Percentiles rank a stretch among this genome's conserved stretches.
Evolutionary conservation across 1,139 yeast genomes (phyloP).

Genomic region (Wickerhamomyces sp.): DNA sequence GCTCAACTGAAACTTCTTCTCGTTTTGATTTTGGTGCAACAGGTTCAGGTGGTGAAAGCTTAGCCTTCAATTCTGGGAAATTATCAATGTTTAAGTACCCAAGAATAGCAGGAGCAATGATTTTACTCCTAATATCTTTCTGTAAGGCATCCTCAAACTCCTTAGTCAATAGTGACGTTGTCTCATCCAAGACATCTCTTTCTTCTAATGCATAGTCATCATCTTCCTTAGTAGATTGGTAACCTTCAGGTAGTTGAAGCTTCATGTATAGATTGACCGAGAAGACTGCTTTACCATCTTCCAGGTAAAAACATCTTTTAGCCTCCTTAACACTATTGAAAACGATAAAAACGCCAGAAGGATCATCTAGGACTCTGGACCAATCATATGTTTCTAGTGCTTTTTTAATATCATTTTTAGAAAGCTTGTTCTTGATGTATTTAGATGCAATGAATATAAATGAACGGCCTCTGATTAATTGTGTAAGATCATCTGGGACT

Average conservation of each 20-base stretch:
- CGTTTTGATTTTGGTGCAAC: conserved; percentile 29
- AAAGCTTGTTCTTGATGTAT: conserved; percentile 47
- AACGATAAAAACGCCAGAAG: conserved; percentile 64
- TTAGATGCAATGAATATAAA: conserved; percentile 52
- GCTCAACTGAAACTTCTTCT: conserved; percentile 13
- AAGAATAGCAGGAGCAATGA: conserved; percentile 67
- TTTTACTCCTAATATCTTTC: conserved; percentile 71
- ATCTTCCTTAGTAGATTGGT: conserved; percentile 3
- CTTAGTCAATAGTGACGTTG: conserved; percentile 52
- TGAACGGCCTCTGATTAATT: conserved; percentile 49
- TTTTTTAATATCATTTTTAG: conserved; percentile 51
- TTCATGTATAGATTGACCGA: conserved; percentile 56
- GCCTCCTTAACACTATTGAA: conserved; percentile 65
- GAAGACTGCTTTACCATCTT: conserved; percentile 55
- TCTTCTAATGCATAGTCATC: conserved; percentile 4
- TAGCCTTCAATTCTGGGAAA: conserved; percentile 51
- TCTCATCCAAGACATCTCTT: conserved; percentile 43
- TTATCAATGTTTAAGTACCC: conserved; percentile 57
- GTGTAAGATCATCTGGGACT: conserved; percentile 41
- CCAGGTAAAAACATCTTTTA: conserved; percentile 57
- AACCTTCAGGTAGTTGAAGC: conserved; percentile 40
- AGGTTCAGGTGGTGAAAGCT: conserved; percentile 21
- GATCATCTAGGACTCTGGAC: conserved; percentile 60
- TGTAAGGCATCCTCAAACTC: conserved; percentile 63
- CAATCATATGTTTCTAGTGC: conserved; percentile 52